phyloP scores from a whole-genome alignment of 768 basidiomycete species.

The Rhodotorula graminis region DNA sequence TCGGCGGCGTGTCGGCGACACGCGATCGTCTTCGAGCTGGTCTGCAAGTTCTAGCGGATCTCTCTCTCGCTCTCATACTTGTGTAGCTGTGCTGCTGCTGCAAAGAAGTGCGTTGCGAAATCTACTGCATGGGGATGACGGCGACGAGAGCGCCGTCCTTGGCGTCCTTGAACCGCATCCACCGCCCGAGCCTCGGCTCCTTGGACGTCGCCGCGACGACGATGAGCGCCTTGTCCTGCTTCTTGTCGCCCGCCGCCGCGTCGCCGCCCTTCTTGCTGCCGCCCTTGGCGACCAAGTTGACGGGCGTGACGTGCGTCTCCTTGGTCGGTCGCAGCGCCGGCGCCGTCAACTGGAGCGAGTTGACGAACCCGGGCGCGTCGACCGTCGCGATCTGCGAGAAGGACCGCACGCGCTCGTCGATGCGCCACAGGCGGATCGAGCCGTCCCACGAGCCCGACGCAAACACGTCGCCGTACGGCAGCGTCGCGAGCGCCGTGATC shows the following conservation, averaged over 20 bases:
- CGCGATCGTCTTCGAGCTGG: background rate
- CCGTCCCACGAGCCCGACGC: conserved; percentile 95
- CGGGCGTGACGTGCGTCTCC: conserved; percentile 49
- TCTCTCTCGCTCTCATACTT: background rate
- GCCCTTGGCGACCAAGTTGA: conserved; percentile 50
- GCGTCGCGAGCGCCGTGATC: conserved; percentile 76
- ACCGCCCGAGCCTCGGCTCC: conserved; percentile 84
- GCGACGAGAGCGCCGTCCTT: conserved; percentile 67
- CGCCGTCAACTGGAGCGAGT: conserved; percentile 73
- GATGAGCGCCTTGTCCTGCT: conserved; percentile 44
- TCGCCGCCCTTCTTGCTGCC: conserved; percentile 35
- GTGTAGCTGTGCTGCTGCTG: background rate
- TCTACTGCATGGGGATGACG: conserved; percentile 31
- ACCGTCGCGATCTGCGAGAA: conserved; percentile 53
- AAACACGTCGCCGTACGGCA: conserved; percentile 85
- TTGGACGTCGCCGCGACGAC: conserved; percentile 77
- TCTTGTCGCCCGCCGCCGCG: conserved; percentile 13
- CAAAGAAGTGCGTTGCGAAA: background rate
- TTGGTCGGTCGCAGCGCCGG: conserved; percentile 24
- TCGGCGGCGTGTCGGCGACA: background rate
- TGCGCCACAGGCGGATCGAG: conserved; percentile 79
- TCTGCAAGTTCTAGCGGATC: background rate
- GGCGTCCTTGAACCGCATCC: conserved; percentile 66
- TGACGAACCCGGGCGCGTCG: conserved; percentile 68
- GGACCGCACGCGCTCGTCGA: conserved; percentile 70